A percentile compares a stretch with the other conserved stretches of the same genome.
Conservation (phyloP, 2,329 filamentous ascomycete species). For the Xylaria sp. region DNA sequence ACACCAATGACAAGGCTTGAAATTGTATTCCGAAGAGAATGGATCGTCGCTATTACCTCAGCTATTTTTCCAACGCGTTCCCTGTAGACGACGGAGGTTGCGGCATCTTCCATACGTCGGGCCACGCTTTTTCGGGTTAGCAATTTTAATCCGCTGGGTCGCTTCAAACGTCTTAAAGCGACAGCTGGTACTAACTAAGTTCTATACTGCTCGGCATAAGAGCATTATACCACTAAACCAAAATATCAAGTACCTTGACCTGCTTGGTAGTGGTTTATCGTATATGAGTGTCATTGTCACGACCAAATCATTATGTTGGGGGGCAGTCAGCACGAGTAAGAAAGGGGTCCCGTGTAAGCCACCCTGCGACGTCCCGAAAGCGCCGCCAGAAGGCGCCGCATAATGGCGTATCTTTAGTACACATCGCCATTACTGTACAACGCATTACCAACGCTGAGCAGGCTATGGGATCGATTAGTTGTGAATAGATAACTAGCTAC, state of each 20-base stretch:
- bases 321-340: constrained; percentile 9
- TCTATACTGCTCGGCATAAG: neutral
- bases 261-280: neutral
- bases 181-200: neutral
- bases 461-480: neutral
- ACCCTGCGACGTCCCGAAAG: neutral
- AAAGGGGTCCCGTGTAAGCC: neutral
- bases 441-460: neutral
- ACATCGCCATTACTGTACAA: constrained; percentile 9
- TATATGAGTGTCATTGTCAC: neutral
- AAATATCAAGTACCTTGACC: neutral
- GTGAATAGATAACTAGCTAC: neutral
- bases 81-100: constrained; percentile 4
- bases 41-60: constrained; percentile 21
- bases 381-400: neutral
- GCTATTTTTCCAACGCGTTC: constrained; percentile 7
- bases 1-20: constrained; percentile 23
- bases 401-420: constrained; percentile 10
- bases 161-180: too few relatives aligned
- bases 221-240: neutral
- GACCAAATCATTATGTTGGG: neutral
- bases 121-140: neutral
- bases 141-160: neutral
- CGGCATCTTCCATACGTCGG: constrained; percentile 11
- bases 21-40: constrained; percentile 4